Evolutionary conservation across 495 filamentous ascomycete species (phyloP).

Genomic region (Immersiella caudata): DNA sequence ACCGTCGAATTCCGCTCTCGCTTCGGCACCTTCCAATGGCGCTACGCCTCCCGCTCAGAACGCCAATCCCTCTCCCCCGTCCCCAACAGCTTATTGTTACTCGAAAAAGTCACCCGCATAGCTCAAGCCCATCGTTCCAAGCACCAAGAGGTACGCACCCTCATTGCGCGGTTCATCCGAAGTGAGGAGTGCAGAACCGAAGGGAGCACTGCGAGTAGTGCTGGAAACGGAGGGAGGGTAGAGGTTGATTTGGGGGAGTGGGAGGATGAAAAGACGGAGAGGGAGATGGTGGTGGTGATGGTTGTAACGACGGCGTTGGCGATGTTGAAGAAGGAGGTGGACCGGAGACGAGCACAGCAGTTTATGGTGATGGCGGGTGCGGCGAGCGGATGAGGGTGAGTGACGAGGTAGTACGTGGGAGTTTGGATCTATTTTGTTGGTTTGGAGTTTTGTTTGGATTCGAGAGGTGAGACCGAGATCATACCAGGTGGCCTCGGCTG

Average conservation of each 20-base stretch:
- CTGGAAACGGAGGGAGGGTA: constrained; percentile 58
- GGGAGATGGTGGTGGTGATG: constrained; percentile 45
- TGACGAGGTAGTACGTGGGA: background rate
- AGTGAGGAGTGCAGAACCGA: constrained; percentile 45
- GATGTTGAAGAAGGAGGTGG: constrained; percentile 64
- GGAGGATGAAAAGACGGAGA: constrained; percentile 23
- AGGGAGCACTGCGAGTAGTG: constrained; percentile 43
- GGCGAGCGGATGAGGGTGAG: background rate
- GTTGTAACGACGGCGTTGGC: constrained; percentile 55
- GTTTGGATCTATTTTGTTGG: background rate
- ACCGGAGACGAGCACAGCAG: constrained; percentile 28
- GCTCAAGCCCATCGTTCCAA: constrained; percentile 9
- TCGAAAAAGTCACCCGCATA: constrained; percentile 36
- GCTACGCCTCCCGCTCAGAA: constrained; percentile 45
- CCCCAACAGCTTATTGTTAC: constrained; percentile 40
- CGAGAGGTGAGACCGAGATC: too few species aligned
- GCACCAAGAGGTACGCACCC: constrained; percentile 27
- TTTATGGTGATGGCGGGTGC: constrained; percentile 34
- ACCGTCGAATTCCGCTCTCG: constrained; percentile 42
- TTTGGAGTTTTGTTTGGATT: too few species aligned
- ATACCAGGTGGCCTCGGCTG: too few species aligned
- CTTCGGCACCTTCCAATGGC: constrained; percentile 52
- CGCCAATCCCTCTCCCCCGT: constrained; percentile 30
- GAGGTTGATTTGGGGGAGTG: constrained; percentile 41
- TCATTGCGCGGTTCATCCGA: constrained; percentile 52